Evolutionary conservation across 1,284 basidiomycete species (phyloP).

Genomic region (Serendipita sp.): DNA sequence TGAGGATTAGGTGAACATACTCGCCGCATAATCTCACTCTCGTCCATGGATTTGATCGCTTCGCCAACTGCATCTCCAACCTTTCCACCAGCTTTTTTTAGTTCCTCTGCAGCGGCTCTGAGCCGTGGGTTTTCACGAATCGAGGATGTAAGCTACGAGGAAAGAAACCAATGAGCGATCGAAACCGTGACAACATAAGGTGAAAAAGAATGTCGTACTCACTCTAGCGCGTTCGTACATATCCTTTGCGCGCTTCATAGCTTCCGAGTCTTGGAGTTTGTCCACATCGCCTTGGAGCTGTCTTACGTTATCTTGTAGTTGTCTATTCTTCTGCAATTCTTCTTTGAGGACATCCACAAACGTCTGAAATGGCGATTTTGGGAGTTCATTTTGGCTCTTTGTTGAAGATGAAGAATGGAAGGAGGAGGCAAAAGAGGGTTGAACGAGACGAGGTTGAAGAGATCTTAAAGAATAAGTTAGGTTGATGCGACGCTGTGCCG

Average conservation of each 20-base stretch:
- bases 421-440: not conserved
- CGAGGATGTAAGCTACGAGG: constrained; percentile 64
- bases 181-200: constrained; percentile 1
- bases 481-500: not conserved
- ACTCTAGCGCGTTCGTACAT: constrained; percentile 91
- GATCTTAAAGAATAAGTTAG: not conserved
- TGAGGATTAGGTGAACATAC: constrained; percentile 28
- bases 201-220: constrained; percentile 21
- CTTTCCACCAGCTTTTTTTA: constrained; percentile 79
- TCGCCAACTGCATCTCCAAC: constrained; percentile 88
- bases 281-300: constrained; percentile 95
- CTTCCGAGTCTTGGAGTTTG: constrained; percentile 91
- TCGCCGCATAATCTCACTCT: constrained; percentile 81
- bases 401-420: not conserved
- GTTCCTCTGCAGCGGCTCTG: constrained; percentile 80
- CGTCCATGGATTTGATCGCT: constrained; percentile 83
- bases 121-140: constrained; percentile 94
- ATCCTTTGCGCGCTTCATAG: constrained; percentile 83
- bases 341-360: constrained; percentile 90
- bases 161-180: not conserved
- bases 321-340: constrained; percentile 86
- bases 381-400: constrained; percentile 41
- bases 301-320: constrained; percentile 91
- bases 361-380: constrained; percentile 87
- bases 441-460: not conserved